phyloP scores from a whole-genome alignment of 768 basidiomycete species.

The Exsudoporus frostii region DNA sequence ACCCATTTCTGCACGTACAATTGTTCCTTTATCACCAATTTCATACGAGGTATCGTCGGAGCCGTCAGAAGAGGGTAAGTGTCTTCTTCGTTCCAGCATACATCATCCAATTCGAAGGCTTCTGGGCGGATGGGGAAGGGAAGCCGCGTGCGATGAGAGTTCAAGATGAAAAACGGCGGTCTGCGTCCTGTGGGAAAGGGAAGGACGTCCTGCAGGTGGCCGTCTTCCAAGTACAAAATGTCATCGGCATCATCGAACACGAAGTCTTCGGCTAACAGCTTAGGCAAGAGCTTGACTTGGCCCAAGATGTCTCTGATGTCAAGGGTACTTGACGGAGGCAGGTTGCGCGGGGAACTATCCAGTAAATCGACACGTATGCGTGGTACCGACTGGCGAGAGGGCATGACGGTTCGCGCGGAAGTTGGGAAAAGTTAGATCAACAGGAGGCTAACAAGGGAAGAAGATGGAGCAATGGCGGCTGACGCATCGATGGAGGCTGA shows the following conservation, averaged over 20 bases:
- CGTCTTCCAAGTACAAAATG: conserved; percentile 8
- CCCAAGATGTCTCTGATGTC: conserved; percentile 25
- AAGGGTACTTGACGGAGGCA: conserved; percentile 24
- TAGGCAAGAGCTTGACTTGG: conserved; percentile 10
- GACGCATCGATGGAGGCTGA: conserved; percentile 25
- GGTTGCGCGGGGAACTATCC: conserved; percentile 10
- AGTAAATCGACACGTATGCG: conserved; percentile 20
- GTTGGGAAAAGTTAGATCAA: conserved; percentile 4
- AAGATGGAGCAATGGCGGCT: conserved; percentile 15
- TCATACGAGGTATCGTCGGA: conserved; percentile 37
- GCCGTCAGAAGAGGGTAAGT: conserved; percentile 20
- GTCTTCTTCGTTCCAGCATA: conserved; percentile 18
- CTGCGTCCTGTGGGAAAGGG: conserved; percentile 30
- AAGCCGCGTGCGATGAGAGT: conserved; percentile 21
- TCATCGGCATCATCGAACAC: conserved; percentile 15
- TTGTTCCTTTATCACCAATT: conserved; percentile 33
- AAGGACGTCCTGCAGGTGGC: conserved; percentile 22
- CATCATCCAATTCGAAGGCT: conserved; percentile 18
- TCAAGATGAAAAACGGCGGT: conserved; percentile 29
- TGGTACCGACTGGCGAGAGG: conserved; percentile 13
- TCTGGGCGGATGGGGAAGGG: conserved; percentile 21
- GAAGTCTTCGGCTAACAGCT: conserved; percentile 23
- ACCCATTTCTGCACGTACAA: conserved; percentile 34
- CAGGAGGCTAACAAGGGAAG: conserved; percentile 1
- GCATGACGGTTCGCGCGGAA: conserved; percentile 17